Evolutionary conservation across 1,139 yeast genomes (phyloP), one percentile per base, ranked within the genome.

Genomic region (Yamadazyma trypodendri): DNA sequence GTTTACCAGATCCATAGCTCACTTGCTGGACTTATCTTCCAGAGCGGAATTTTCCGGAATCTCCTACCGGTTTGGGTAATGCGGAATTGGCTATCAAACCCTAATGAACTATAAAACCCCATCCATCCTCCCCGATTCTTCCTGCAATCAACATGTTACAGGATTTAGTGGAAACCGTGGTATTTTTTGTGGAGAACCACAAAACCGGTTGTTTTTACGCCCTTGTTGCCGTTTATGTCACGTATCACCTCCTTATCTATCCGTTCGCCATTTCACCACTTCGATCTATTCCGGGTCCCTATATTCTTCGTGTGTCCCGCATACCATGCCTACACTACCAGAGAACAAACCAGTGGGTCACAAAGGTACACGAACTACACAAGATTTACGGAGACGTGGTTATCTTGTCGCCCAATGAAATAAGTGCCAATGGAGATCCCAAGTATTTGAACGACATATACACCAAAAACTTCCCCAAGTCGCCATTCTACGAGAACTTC

Each of bases 401-500:
- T 8, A 62, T 84, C 10, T 55, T 83, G 12, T 72, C 81, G 1
- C 89, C 90, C 2, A 58, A 63, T 17, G 88, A 81, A 48, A 63
- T 84, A 15, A 80, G 84, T 36, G 72, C 82, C 29, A 68, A 76
- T 36, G 82, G 81, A 13, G 65, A 64, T 37, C 46, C 70, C 6
- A 67, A 68, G 31, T 75, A 66, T 43, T 50, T 81, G 35, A 75
- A 72, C 48, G 80, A 78, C 28, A 71, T 84, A 16, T 84, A 84
- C 53, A 59, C 74, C 31, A 66, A 60, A 43, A 81, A 81, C 53
- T 71, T 75, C 52, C 84, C 83, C 45, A 82, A 81, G 54, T 62
- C 81, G 0, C 50, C 56, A 6, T 84, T 81, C 55, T 84, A 84
- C 52, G 75, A 73, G 18, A 79, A 81, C 48, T 83, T 81, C 54